Base-by-base conservation (phyloP, 495 filamentous ascomycete genomes). In the Arthonia radiata region DNA sequence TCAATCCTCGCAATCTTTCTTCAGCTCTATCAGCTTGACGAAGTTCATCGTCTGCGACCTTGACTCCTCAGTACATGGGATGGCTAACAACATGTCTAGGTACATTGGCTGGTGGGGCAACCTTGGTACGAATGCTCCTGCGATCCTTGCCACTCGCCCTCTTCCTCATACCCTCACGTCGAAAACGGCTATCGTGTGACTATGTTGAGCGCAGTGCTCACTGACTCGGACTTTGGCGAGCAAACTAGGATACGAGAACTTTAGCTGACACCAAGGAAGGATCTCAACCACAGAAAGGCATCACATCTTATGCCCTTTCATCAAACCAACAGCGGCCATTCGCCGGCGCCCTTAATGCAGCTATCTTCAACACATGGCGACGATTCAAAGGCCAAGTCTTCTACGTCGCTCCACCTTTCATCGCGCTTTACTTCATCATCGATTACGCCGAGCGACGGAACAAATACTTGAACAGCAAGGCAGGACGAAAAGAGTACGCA, bases 391-490 rank as follows among this genome's bases (percentile, higher is more conserved):
- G n/a, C 30, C 74, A 91, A 59, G 61, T 73, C 36, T 59, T 91
- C 36, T 92, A 81, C 58, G 58, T 75, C 44, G 59, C 58, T n/a
- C 78, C 82, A 17, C 73, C 82, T 17, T 54, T 86, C 37, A 34
- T 80, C 32, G 40, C 56, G 37, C 76, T 63, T 31, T 92, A 92
- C 54, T 55, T 66, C 35, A 37, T 61, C 32, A 71, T 91, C 68
- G 57, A 76, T 43, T 92, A 18, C 13, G 3, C 9, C 2, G 5
- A 5, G 5, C 16, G 3, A 38, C 90, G 81, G 48, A 92, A 92
- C 57, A 62, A 89, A 42, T 86, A 71, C 56, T 59, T 86, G 38
- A 86, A 89, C 63, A 86, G 76, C 41, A 92, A 92, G 64, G 58
- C 61, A 23, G 81, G 81, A 24, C 75, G 77, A n/a, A n/a, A n/a